These are phyloP conservation scores for Tolypocladium pustulatum DNA, from an alignment of 2,329 filamentous ascomycete species.

Conservation along the genomic window DNA sequence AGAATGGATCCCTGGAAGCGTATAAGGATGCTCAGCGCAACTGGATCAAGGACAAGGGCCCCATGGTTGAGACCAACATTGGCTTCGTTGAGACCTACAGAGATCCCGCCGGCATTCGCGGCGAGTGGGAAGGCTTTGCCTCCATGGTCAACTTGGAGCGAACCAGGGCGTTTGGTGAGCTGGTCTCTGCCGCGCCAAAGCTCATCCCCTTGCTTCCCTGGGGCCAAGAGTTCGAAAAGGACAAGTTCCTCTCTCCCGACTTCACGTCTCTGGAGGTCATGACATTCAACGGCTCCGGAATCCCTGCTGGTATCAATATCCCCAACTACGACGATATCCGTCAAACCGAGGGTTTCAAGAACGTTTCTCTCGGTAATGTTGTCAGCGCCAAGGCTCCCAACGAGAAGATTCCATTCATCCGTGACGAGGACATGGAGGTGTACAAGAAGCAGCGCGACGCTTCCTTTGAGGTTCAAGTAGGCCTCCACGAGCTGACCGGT, in stretches of 20 bases:
- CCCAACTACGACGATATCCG: constrained; percentile 68
- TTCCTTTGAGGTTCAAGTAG: constrained; percentile 92
- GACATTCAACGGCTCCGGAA: constrained; percentile 59
- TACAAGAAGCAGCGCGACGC: constrained; percentile 77
- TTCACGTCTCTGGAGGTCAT: constrained; percentile 92
- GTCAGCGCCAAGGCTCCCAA: constrained; percentile 83
- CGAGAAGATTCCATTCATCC: constrained; percentile 86
- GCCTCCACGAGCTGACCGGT: constrained; percentile 74
- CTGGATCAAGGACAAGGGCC: constrained; percentile 78
- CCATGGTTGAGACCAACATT: constrained; percentile 69
- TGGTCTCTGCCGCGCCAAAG: constrained; percentile 69
- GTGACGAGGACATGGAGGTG: constrained; percentile 62
- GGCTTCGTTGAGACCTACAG: constrained; percentile 82
- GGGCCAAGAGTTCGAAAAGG: constrained; percentile 84
- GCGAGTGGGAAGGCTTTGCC: constrained; percentile 76
- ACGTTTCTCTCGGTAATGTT: constrained; percentile 88
- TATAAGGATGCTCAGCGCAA: constrained; percentile 73
- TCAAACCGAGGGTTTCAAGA: constrained; percentile 82
- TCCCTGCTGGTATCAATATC: constrained; percentile 59
- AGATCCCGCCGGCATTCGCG: constrained; percentile 70
- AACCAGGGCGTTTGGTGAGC: constrained; percentile 74
- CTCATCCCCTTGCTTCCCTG: constrained; percentile 89
- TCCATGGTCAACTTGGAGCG: constrained; percentile 83
- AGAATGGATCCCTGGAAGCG: constrained; percentile 60
- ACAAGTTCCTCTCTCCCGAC: constrained; percentile 88